Evolutionary conservation across 768 basidiomycete species (phyloP), one percentile per base, ranked within the genome.

Genomic region (Kondoa malvinella): DNA sequence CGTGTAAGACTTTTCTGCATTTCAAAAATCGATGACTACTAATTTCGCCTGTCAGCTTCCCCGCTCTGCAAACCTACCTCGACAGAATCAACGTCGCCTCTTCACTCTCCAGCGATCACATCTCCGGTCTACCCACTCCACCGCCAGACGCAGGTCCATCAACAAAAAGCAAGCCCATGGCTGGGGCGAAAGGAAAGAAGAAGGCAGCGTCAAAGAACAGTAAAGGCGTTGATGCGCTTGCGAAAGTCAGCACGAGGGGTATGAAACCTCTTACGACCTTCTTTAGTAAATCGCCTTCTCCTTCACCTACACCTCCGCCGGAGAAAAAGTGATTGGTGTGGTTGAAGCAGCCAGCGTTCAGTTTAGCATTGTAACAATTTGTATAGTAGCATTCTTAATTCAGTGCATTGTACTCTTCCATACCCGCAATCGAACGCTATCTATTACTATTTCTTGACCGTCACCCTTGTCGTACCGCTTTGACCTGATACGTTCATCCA

Each of bases 381-480:
- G 50, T 25, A 56, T 56, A 14, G 14, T 14, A 14, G 25, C 30
- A 26, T 14, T 60, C 27, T 4, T 29, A 4, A 4, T 4, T 60
- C 59, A 29, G 14, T 32, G 15, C 4, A 17, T 17, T 2, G 34
- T 56, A 50, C 72, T 73, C 57, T 69, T 68, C 70, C 71, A 73
- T 25, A 73, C 50, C 34, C 72, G 14, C 57, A 73, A 26, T 26
- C 72, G 25, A 8, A 68, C 68, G 16, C 71, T 57, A 17, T 74
- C 73, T 8, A 68, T 58, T 25, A 72, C 70, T 21, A 72, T 71
- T 68, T 74, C 73, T 14, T 64, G 69, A 31, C 70, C 73, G n/a
- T 73, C 69, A 0, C 68, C 71, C 32, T 31, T 40, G 34, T 15
- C 32, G 2, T 2, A 34, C 67, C 0, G 61, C 68, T 2, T 68